Percentiles rank a stretch among this genome's conserved stretches.
Evolutionary conservation across 306 rosid genomes (phyloP).

Genomic region (Trifolium fragiferum): DNA sequence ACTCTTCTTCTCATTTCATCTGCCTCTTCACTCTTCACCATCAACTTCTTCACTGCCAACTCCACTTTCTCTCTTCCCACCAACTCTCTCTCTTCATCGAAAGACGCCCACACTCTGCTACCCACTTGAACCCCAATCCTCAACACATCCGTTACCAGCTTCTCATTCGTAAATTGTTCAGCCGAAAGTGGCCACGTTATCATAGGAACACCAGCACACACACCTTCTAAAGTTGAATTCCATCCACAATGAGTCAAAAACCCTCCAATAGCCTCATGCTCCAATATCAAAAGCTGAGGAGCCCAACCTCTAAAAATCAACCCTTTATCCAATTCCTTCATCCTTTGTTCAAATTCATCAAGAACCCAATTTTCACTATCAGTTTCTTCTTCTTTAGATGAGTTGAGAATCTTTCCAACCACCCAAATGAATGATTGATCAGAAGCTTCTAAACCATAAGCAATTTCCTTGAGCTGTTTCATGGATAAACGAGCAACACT

Average conservation of each 20-base stretch:
- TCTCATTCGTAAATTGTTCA: conserved; percentile 78
- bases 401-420: conserved; percentile 44
- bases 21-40: conserved; percentile 55
- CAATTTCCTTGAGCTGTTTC: conserved; percentile 59
- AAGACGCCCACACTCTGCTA: conserved; percentile 40
- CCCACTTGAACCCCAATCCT: conserved; percentile 65
- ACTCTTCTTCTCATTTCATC: conserved; percentile 59
- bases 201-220: conserved; percentile 63
- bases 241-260: conserved; percentile 82
- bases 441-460: conserved; percentile 63
- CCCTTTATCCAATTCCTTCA: conserved; percentile 53
- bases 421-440: conserved; percentile 68
- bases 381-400: conserved; percentile 12
- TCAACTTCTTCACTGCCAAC: conserved; percentile 45
- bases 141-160: conserved; percentile 59
- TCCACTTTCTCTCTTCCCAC: conserved; percentile 9
- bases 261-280: conserved; percentile 60
- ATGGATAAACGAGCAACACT: conserved; percentile 49
- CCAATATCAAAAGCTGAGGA: conserved; percentile 67
- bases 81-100: not conserved
- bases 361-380: conserved; percentile 41
- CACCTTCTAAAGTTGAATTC: conserved; percentile 72
- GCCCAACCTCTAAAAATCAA: conserved; percentile 70
- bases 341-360: conserved; percentile 56
- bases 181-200: conserved; percentile 75